Base-by-base conservation (phyloP, 805 yeast genomes). In the Lipomyces sp. region DNA sequence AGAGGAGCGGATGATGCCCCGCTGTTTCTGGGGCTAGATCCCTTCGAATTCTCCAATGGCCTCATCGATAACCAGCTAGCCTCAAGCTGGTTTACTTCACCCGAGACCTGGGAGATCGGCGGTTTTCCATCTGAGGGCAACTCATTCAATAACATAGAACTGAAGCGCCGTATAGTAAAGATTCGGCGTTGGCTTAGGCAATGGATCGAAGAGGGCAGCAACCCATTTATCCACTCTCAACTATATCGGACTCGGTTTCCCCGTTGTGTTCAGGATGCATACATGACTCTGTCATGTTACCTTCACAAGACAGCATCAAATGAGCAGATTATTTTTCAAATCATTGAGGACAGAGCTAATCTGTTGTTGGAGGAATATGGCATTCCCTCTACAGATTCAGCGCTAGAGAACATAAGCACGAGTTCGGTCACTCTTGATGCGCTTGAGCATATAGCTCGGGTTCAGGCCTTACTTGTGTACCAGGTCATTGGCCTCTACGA, bases 321-420 rank as follows among this genome's bases (percentile, higher is more conserved):
- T 48, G 53, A 48, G 53, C 53, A 48, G 7, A 48, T 7, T 48
- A 48, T 48, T 48, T 48, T 48, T 48, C 53, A 48, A 48, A 48
- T 48, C 53, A 48, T 48, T 18, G 53, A 48, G 53, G 53, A 48
- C 53, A 11, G 53, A 48, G 53, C 53, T 48, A 48, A 48, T 1
- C 53, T 11, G 53, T 48, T 48, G 53, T 15, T 48, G 15, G 53
- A 11, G 15, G 53, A 15, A 48, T 3, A 48, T 11, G 53, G 53
- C 53, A 48, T 48, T 48, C 53, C 7, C 53, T 48, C 53, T 2
- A 3, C 53, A 18, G 53, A 11, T 18, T 48, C 53, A 48, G 10
- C 53, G 53, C 53, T 48, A 15, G 53, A 48, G 53, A 48, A 48
- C 15, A 48, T 48, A 48, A 48, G 53, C 53, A 48, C 53, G 53